Base-by-base conservation (phyloP, 164 flowering plant genomes). In the Echeveria elegans region DNA sequence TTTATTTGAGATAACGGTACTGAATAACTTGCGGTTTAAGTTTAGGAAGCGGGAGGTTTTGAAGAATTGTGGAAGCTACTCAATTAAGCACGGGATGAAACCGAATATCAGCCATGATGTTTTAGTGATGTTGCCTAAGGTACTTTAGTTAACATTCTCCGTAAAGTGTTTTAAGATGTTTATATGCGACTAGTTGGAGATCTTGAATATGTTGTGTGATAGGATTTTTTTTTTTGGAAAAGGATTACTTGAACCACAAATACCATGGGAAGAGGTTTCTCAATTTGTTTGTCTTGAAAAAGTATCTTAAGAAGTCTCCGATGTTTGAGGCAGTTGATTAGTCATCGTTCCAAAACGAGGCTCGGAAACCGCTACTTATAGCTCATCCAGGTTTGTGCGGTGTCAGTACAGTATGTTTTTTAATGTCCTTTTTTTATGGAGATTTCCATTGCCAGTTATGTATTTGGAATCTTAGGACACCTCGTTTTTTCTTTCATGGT, bases 241-340 rank as follows among this genome's bases (percentile, higher is more conserved):
- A 91, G 70, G 99, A 94, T 71, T 91, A 79, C 76, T 75, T 94
- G 80, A 86, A 94, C 74, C 75, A 91, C 71, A 83, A 96, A 14
- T 94, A 94, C 73, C 96, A 88, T 83, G 99, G 88, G 36, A 94
- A 94, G 82, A 82, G 97, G 72, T 89, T 79, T 69, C 84, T 94
- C 31, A 91, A 94, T 75, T 88, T 94, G 9, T 82, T 90, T 72
- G 67, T 81, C 30, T 82, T 94, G 23, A 85, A 87, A 77, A 89
- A 82, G 64, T 75, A 87, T 74, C 68, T 94, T 77, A 66, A 71
- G 38, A 65, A 37, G 1, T 82, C 81, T 65, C 56, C 83, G 2
- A 21, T 62, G 14, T 14, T 86, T 67, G 56, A 68, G 31, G 85
- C 77, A 72, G 79, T 89, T 52, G 86, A 83, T 71, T 91, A 96